Percentiles rank a stretch among this genome's conserved stretches.
Evolutionary conservation across 768 basidiomycete species (phyloP).

Genomic region (Dentipellis fragilis): DNA sequence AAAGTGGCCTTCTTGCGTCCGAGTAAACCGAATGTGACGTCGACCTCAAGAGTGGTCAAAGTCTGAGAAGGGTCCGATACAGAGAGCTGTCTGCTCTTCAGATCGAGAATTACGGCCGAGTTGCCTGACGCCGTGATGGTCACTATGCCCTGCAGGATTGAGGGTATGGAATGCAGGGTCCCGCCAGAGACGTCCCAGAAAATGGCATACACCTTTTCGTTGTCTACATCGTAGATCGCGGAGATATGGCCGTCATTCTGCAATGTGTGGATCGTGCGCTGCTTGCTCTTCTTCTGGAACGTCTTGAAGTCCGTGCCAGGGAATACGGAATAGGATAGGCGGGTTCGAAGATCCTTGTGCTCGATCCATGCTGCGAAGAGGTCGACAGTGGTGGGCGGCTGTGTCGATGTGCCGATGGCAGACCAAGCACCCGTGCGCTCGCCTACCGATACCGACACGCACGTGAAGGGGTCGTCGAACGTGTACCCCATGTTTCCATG

Average conservation of each 20-base stretch:
- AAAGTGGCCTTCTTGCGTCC: slow-evolving; percentile 24
- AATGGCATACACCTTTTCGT: slow-evolving; percentile 35
- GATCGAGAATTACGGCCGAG: slow-evolving; percentile 32
- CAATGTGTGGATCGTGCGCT: slow-evolving; percentile 14
- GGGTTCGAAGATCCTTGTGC: slow-evolving; percentile 22
- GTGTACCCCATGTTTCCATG: slow-evolving; percentile 58
- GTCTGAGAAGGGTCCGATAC: slow-evolving; percentile 62
- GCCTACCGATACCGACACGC: slow-evolving; percentile 33
- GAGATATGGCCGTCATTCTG: slow-evolving; percentile 39
- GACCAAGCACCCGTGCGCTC: slow-evolving; percentile 51
- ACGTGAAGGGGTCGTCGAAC: slow-evolving; percentile 24
- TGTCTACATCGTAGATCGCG: slow-evolving; percentile 36
- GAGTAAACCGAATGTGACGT: slow-evolving; percentile 19
- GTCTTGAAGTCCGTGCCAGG: slow-evolving; percentile 34
- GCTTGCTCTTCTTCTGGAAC: slow-evolving; percentile 30
- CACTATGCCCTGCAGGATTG: slow-evolving; percentile 21
- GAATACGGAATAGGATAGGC: slow-evolving; percentile 42
- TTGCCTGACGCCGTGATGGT: slow-evolving; percentile 30
- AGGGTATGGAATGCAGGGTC: slow-evolving; percentile 24
- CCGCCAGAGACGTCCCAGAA: slow-evolving; percentile 48
- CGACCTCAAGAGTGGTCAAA: slow-evolving; percentile 26
- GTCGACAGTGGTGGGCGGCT: slow-evolving; percentile 44
- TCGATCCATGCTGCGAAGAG: slow-evolving; percentile 56
- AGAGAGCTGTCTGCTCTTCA: slow-evolving; percentile 33
- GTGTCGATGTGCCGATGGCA: slow-evolving; percentile 36